Evolutionary conservation across 2,329 filamentous ascomycete genomes (phyloP).

Genomic region (Colletotrichum zoysiae): DNA sequence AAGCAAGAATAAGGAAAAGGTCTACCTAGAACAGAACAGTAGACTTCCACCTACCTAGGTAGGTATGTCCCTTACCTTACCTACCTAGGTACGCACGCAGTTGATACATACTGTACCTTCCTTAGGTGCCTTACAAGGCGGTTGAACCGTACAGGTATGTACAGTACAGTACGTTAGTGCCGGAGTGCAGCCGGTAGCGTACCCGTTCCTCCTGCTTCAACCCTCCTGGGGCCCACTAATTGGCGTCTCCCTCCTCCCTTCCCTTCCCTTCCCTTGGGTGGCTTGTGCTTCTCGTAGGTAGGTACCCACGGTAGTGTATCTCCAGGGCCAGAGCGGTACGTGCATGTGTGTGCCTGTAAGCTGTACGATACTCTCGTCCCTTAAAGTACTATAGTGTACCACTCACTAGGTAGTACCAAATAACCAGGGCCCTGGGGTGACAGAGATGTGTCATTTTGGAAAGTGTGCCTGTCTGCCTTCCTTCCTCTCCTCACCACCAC

Average conservation of each 20-base stretch:
- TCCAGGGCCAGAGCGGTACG: background rate
- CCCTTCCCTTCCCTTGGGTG: constrained; percentile 4
- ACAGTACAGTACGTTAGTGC: background rate
- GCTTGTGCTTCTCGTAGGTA: constrained; percentile 29
- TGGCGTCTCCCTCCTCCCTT: background rate
- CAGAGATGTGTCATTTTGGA: constrained; percentile 37
- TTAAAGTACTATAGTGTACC: no score
- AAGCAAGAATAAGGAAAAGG: background rate
- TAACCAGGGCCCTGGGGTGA: background rate
- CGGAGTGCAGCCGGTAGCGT: constrained; percentile 26
- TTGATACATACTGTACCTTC: background rate
- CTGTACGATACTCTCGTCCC: background rate
- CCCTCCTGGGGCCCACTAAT: background rate
- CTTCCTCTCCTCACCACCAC: background rate
- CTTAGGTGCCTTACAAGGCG: constrained; percentile 5
- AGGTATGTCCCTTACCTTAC: no score
- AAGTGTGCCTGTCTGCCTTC: constrained; percentile 4
- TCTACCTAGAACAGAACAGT: constrained; percentile 21
- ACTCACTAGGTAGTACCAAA: background rate
- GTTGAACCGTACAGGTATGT: background rate
- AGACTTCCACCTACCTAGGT: background rate
- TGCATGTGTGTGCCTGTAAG: background rate
- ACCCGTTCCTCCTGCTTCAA: constrained; percentile 16
- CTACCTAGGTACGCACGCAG: no score
- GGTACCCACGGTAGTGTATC: no score